These are phyloP conservation scores for Lizonia empirigonia DNA, from an alignment of 2,329 filamentous ascomycete genomes.

Conservation along the genomic window DNA sequence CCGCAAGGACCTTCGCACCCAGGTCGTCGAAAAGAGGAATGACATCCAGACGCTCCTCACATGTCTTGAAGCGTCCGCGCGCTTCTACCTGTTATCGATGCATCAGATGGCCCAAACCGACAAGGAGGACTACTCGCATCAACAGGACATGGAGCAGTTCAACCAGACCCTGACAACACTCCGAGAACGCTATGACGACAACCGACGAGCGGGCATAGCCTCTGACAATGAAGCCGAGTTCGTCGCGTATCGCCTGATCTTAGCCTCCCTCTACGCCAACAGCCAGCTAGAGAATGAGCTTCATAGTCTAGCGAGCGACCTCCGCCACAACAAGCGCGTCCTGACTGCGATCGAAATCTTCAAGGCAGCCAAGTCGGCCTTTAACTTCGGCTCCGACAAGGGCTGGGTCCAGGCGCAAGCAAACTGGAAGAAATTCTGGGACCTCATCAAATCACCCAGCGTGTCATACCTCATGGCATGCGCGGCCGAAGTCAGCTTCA, in stretches of 20 bases:
- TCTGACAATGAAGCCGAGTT: conserved; percentile 69
- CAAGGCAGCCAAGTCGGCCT: conserved; percentile 60
- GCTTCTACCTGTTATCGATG: conserved; percentile 67
- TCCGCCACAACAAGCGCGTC: conserved; percentile 59
- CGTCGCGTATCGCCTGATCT: conserved; percentile 63
- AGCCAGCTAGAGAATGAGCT: conserved; percentile 59
- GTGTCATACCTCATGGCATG: conserved; percentile 69
- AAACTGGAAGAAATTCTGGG: conserved; percentile 65
- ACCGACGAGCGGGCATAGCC: conserved; percentile 51
- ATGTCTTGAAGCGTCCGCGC: conserved; percentile 66
- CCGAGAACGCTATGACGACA: conserved; percentile 55
- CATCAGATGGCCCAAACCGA: conserved; percentile 58
- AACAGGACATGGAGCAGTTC: conserved; percentile 69
- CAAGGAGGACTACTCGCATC: conserved; percentile 53
- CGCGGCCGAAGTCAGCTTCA: conserved; percentile 68
- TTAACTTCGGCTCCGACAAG: conserved; percentile 58
- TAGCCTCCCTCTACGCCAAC: conserved; percentile 56
- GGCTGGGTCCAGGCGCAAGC: conserved; percentile 61
- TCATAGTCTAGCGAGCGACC: conserved; percentile 59
- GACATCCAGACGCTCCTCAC: conserved; percentile 63
- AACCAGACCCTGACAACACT: conserved; percentile 67
- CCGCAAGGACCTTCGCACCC: conserved; percentile 69
- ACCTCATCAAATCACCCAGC: conserved; percentile 58
- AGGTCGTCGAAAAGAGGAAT: conserved; percentile 60
- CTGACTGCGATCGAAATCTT: conserved; percentile 63